Base-by-base conservation (phyloP, 2,329 filamentous ascomycete genomes). In the Fusarium solani-melongenae region DNA sequence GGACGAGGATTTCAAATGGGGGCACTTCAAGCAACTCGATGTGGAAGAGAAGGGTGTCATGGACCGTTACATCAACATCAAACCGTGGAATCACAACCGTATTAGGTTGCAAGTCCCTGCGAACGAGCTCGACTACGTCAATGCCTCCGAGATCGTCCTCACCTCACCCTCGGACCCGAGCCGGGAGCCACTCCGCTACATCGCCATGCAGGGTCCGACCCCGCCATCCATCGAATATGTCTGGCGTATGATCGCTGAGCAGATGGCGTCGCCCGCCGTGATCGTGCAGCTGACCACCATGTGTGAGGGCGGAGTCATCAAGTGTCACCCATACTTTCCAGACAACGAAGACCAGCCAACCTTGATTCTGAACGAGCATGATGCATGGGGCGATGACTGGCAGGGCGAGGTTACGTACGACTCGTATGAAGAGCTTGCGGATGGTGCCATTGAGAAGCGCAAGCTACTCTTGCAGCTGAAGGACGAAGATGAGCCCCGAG, bases 231-330 rank as follows among this genome's bases (percentile, higher is more conserved):
- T 92, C 64, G 90, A 92, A 74, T 94, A 97, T 79, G 93, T 97
- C 74, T 99, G 96, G 94, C 94, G 96, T 79, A 99, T 99, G 96
- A 87, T 98, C 38, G 93, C 94, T 81, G 92, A 97, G 78, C 94
- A 97, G 82, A 82, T 88, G 60, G 79, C 84, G 29, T 91, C 92
- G 53, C 90, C 92, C 3, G 94, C 91, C 1, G 94, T 98, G 65
- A 92, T 98, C 62, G 92, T 98, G 66, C 98, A 98, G 94, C 89
- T 99, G 71, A 99, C 96, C 3, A 94, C 95, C 80, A 96, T 94
- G 29, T 88, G 93, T 79, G 96, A 98, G 82, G 87, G 89, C 34
- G 88, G 90, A 66, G 86, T 89, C 77, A 91, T 97, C 82, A 98
- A 98, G 82, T 98, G 96, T 83, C 94, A 90, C 74, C 93, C 92